Evolutionary conservation across 78 protist genomes (phyloP), one percentile per base, ranked within the genome.

Genomic region (Dictyostelium intermedium): DNA sequence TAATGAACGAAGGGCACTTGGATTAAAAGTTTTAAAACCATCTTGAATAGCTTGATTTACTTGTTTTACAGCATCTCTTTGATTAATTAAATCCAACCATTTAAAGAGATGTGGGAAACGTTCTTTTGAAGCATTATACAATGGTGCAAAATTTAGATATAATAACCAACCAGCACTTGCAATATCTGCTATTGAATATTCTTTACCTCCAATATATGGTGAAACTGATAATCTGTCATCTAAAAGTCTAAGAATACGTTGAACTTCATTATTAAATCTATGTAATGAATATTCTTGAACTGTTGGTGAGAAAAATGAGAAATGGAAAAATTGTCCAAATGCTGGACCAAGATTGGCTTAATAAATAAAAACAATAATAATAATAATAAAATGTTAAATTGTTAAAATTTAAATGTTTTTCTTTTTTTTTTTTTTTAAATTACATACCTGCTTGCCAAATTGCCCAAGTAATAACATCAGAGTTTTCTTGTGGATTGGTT

Each of bases 101-200:
- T 18, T 77, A n/a, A 32, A 41, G 41, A 77, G 23, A 43, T 77
- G 4, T 77, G 30, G 34, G 9, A 32, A 41, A 34, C 45, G 43
- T 34, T 72, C 25, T 39, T 23, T 77, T 9, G 32, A n/a, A 0
- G 32, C 47, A 41, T 43, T 47, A 41, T 77, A 41, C 2, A 72
- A 16, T 5, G 43, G 43, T 3, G 43, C 11, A 23, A 23, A 27
- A 10, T n/a, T 77, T 23, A 77, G 18, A 16, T 72, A 84, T 39
- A 84, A 43, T 30, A 74, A n/a, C 91, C 91, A 84, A 69, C 72
- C 37, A 1, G 35, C 45, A 69, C 32, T 23, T 0, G 83, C 45
- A 32, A 85, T 76, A 56, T 85, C 92, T 23, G 92, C 92, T 60
- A 85, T 76, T 8, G 92, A 41, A 25, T 10, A 76, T 5, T 43